Base-by-base conservation (phyloP, 208 protist genomes). In the Leishmania tarentolae region DNA sequence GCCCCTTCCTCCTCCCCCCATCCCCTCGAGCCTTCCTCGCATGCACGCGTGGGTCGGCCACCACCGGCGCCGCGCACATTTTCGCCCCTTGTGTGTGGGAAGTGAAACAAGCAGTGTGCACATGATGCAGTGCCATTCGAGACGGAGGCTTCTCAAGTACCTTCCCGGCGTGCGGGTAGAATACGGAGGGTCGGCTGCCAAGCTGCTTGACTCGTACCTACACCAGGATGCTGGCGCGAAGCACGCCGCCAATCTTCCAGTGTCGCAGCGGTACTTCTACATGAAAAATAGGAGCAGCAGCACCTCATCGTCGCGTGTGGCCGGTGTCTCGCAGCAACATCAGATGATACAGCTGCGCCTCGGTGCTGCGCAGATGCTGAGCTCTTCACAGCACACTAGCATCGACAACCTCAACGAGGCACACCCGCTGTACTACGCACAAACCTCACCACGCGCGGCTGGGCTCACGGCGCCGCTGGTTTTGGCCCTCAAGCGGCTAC, bases 181-280 rank as follows among this genome's bases (percentile, higher is more conserved):
- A 24, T 84, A 89, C 68, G 87, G 88, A 13, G 88, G 90, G 35
- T 95, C 91, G 5, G 91, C 86, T 19, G 91, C 90, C 7, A 63
- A 82, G 35, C 84, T 97, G 42, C 83, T 97, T 19, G 81, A 93
- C 56, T 78, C 74, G 28, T 96, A 94, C 76, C 83, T 91, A 8
- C 75, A 84, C n/a, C 81, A 92, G 53, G 78, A 88, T 74, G 61
- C 77, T 19, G 90, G 80, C 17, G 79, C 80, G 50, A 82, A 76
- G 65, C 84, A 89, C 61, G 94, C 90, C 9, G 86, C 91, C 2
- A 96, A 95, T 77, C 66, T 94, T 3, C 94, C 94, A 6, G 82
- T 88, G 11, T 97, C 94, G 0, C 94, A 97, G 84, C 91, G 88
- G 37, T 97, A 92, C 83, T 96, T 95, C 79, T 96, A 93, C 76